Base-by-base conservation (phyloP, 306 rosid genomes). In the Glycyrrhiza uralensis region DNA sequence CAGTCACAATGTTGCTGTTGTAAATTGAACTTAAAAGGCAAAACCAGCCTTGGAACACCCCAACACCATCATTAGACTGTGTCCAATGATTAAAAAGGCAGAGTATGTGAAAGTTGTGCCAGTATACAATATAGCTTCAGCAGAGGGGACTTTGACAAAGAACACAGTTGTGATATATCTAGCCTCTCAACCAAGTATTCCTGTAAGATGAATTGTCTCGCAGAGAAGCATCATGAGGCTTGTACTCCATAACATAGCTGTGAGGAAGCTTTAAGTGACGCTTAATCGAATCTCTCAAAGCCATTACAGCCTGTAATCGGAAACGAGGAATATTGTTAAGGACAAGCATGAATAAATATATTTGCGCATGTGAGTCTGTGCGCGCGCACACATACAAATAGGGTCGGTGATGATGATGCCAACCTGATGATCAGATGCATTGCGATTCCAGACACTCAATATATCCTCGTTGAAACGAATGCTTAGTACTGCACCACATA, bases 101-200 rank as follows among this genome's bases (percentile, higher is more conserved):
- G 71, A n/a, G n/a, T n/a, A n/a, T 0, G 18, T 8, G 8, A 49
- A n/a, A 57, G 35, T 29, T 61, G 54, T 0, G 19, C 10, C 55
- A 29, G 77, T 52, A 61, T 45, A 45, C 30, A 71, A 26, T 33
- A 67, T 33, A 67, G 44, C 82, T 61, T 19, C 10, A 7, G 39
- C 49, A 6, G 33, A 42, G 9, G 74, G 54, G 38, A 30, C 50
- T 12, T 1, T 6, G 2, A 66, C 52, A 29, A n/a, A 49, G 33
- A 69, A 54, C 71, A 60, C 41, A 1, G 26, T 4, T 69, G 30
- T n/a, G n/a, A n/a, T 24, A 55, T 41, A 20, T 66, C 82, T 84
- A 92, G 55, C 98, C 98, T 77, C 92, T 83, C 93, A 93, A 85
- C 98, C 98, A 91, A 47, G 98, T 89, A 85, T 93, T 93, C 71